phyloP scores from a whole-genome alignment of 352 stramenopile species.

The Globisporangium echinulatum region DNA sequence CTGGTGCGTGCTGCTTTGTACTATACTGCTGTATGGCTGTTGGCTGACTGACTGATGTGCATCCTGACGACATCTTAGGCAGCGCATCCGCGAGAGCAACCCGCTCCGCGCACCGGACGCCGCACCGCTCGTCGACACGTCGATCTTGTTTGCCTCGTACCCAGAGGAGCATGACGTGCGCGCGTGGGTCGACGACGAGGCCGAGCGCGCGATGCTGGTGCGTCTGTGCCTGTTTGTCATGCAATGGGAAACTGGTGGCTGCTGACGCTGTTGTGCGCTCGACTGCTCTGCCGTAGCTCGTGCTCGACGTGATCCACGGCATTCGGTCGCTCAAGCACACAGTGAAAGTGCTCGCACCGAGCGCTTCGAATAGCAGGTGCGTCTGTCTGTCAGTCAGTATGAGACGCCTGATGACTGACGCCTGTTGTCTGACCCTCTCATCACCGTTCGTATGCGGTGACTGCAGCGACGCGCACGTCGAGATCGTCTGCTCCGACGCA shows the following conservation, averaged over 20 bases:
- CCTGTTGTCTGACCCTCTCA: not conserved
- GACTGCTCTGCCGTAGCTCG: conserved; percentile 26
- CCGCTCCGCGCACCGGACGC: conserved; percentile 17
- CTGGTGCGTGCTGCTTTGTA: conserved; percentile 67
- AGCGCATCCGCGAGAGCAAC: conserved; percentile 53
- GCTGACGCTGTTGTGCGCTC: not conserved
- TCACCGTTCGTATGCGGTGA: not conserved
- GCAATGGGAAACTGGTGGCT: not conserved
- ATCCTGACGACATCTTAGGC: conserved; percentile 14
- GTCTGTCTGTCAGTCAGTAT: not conserved
- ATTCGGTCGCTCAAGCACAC: conserved; percentile 90
- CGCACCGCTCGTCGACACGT: conserved; percentile 24
- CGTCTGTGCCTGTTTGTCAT: not conserved
- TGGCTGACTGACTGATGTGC: not conserved
- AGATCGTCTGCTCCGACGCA: conserved; percentile 29
- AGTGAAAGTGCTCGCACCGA: conserved; percentile 62
- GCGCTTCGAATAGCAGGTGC: conserved; percentile 15
- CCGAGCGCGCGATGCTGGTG: conserved; percentile 88
- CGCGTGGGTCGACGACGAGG: conserved; percentile 69
- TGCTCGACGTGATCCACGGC: conserved; percentile 88
- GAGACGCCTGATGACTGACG: not conserved
- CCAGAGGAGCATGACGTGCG: conserved; percentile 82
- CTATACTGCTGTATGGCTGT: not conserved
- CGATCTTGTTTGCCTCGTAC: conserved; percentile 65
- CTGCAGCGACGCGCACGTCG: conserved; percentile 11